phyloP scores from a whole-genome alignment of 495 filamentous ascomycete species.

The Glarea lozoyensis region DNA sequence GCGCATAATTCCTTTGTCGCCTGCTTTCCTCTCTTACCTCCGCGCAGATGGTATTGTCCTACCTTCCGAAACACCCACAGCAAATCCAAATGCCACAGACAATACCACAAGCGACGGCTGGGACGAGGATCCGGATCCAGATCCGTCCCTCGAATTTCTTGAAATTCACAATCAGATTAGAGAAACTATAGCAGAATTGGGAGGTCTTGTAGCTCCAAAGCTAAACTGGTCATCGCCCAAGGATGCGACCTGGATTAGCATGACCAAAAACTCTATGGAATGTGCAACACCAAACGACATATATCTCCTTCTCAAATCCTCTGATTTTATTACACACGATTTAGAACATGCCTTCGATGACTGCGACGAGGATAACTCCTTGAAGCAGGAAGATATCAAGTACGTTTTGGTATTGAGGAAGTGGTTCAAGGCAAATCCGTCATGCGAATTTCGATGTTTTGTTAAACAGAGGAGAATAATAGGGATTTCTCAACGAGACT shows the following conservation, averaged over 20 bases:
- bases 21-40: conserved; percentile 74
- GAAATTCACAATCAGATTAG: conserved; percentile 71
- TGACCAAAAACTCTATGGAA: conserved; percentile 78
- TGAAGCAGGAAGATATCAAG: conserved; percentile 30
- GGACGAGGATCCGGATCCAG: conserved; percentile 26
- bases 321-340: conserved; percentile 89
- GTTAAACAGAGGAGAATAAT: conserved; percentile 71
- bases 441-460: conserved; percentile 91
- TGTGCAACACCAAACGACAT: conserved; percentile 83
- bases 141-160: conserved; percentile 39
- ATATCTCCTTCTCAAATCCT: conserved; percentile 86
- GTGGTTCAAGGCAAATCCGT: conserved; percentile 78
- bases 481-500: conserved; percentile 80
- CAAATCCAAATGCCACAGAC: conserved; percentile 6
- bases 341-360: conserved; percentile 87
- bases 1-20: conserved; percentile 65
- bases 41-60: conserved; percentile 90
- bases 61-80: conserved; percentile 19
- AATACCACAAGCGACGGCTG: conserved; percentile 31
- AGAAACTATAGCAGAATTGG: conserved; percentile 64
- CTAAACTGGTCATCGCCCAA: conserved; percentile 97
- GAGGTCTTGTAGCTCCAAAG: conserved; percentile 80
- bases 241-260: conserved; percentile 91
- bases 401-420: conserved; percentile 74
- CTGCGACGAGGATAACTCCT: conserved; percentile 35